These are phyloP conservation scores for Nannochloris sp. DNA, from an alignment of 139 green algal genomes.

Conservation along the genomic window DNA sequence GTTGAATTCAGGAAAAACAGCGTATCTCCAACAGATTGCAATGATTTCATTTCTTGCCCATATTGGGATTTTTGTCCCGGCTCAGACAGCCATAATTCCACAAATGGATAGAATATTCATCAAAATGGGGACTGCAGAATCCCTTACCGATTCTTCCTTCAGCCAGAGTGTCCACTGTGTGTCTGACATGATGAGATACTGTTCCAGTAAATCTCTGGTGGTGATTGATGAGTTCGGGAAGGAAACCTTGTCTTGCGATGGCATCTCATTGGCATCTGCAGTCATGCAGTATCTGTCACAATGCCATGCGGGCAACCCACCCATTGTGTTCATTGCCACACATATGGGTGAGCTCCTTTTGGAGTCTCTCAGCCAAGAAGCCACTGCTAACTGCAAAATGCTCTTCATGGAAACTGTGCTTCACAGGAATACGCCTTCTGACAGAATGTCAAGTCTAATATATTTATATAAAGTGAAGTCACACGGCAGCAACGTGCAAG, in stretches of 20 bases:
- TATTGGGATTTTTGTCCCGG: slow-evolving; percentile 45
- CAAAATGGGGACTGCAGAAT: slow-evolving; percentile 39
- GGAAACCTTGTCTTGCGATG: slow-evolving; percentile 74
- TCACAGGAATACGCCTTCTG: too few relatives aligned
- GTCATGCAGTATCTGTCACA: slow-evolving; percentile 43
- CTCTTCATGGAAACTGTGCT: too few relatives aligned
- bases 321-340: slow-evolving; percentile 57
- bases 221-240: slow-evolving; percentile 97
- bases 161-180: slow-evolving; percentile 74
- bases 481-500: too few relatives aligned
- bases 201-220: slow-evolving; percentile 67
- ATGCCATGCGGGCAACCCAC: background rate
- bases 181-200: slow-evolving; percentile 55
- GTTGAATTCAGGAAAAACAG: slow-evolving; percentile 70
- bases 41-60: slow-evolving; percentile 82
- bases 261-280: slow-evolving; percentile 60
- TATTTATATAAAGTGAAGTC: too few relatives aligned
- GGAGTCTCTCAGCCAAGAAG: background rate
- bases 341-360: slow-evolving; percentile 70
- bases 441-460: too few relatives aligned
- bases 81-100: slow-evolving; percentile 40
- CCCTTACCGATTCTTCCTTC: slow-evolving; percentile 53
- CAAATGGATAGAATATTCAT: slow-evolving; percentile 78
- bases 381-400: too few relatives aligned
- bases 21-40: slow-evolving; percentile 75